A percentile compares a stretch with the other conserved stretches of the same genome.
These are phyloP conservation scores for Trametes maxima DNA, from an alignment of 768 basidiomycete species.

Conservation along the genomic window DNA sequence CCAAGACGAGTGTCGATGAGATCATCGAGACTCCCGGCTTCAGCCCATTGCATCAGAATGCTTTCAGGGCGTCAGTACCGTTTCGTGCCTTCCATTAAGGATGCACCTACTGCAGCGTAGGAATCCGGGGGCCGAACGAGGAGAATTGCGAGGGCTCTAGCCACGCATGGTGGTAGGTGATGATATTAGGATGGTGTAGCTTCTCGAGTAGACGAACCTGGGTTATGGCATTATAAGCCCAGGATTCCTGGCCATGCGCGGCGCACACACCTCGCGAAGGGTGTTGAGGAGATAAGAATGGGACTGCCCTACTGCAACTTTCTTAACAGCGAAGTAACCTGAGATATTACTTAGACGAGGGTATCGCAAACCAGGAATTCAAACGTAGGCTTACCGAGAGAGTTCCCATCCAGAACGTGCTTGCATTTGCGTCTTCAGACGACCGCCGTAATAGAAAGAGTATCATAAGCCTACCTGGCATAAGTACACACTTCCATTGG, in stretches of 20 bases:
- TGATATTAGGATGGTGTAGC: constrained; percentile 89
- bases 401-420: constrained; percentile 88
- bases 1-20: constrained; percentile 82
- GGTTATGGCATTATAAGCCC: not conserved
- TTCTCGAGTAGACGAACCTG: constrained; percentile 84
- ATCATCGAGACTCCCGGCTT: constrained; percentile 86
- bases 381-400: constrained; percentile 54
- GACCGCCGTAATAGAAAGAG: too few species aligned
- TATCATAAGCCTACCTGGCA: constrained; percentile 63
- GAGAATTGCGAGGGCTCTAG: constrained; percentile 86
- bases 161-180: constrained; percentile 97
- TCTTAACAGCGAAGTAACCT: constrained; percentile 94
- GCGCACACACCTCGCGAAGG: constrained; percentile 61
- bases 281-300: constrained; percentile 84
- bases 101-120: constrained; percentile 75
- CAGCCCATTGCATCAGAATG: constrained; percentile 92
- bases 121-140: constrained; percentile 84
- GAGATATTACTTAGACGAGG: not conserved
- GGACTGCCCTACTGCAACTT: constrained; percentile 92
- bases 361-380: not conserved
- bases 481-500: constrained; percentile 87
- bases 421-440: constrained; percentile 30
- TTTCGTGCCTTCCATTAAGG: not conserved
- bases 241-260: not conserved
- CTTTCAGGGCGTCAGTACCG: constrained; percentile 40